Conservation (phyloP, 2,329 filamentous ascomycete genomes). For the Seiridium cupressi region DNA sequence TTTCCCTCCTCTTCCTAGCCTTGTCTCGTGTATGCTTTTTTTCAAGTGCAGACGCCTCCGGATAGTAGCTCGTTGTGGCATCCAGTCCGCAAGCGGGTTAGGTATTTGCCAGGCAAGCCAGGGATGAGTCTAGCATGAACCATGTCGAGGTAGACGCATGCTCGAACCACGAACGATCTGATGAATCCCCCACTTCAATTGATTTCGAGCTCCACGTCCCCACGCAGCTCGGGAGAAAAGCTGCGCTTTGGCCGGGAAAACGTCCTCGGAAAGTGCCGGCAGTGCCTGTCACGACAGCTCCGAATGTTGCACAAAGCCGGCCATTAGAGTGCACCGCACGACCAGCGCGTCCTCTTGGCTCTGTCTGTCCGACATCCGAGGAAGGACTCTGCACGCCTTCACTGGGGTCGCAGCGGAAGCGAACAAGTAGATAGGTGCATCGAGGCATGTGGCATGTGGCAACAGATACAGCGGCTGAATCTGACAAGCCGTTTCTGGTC, state of each 20-base stretch:
- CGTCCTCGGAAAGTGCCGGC: neutral
- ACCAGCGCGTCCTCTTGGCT: neutral
- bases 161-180: neutral
- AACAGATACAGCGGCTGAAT: neutral
- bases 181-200: neutral
- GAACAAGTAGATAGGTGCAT: neutral
- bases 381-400: too few species aligned
- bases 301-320: too few species aligned
- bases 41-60: too few species aligned
- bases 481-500: neutral
- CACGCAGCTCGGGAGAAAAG: neutral
- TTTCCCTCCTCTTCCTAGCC: too few species aligned
- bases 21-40: too few species aligned
- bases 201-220: neutral
- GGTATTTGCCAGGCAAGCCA: too few species aligned
- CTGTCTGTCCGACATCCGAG: neutral
- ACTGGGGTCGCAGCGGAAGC: neutral
- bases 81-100: too few species aligned
- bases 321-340: too few species aligned
- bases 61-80: too few species aligned
- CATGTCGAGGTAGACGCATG: neutral
- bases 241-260: neutral
- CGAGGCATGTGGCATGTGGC: neutral
- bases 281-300: neutral
- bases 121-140: too few species aligned